Evolutionary conservation across 306 rosid species (phyloP).

Genomic region (Cucurbita maxima): DNA sequence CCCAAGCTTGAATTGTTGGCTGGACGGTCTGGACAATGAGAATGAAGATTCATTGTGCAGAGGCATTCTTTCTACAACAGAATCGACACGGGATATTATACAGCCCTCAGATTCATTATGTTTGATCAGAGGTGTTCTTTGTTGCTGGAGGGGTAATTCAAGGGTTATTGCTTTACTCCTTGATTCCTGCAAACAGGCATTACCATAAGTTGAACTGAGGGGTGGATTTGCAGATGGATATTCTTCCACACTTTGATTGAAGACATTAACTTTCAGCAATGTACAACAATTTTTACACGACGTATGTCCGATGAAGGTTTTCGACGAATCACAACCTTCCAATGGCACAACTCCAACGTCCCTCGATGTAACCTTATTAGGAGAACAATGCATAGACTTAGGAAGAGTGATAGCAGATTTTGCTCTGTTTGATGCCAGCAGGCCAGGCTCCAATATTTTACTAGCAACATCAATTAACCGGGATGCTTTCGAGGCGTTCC

Average conservation of each 20-base stretch:
- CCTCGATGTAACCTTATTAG: constrained; percentile 7
- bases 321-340: constrained; percentile 16
- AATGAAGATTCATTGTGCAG: constrained; percentile 23
- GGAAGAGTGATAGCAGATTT: constrained; percentile 37
- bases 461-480: constrained; percentile 79
- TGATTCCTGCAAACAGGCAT: constrained; percentile 18
- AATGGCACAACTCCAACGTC: constrained; percentile 10
- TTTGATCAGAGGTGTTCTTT: constrained; percentile 22
- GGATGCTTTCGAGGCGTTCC: constrained; percentile 41
- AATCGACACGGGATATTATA: constrained; percentile 12
- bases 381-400: constrained; percentile 22
- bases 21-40: constrained; percentile 14
- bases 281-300: constrained; percentile 62
- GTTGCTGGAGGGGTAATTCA: constrained; percentile 13
- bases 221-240: constrained; percentile 16
- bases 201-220: constrained; percentile 18
- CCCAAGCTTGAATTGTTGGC: constrained; percentile 19
- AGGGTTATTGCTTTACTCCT: constrained; percentile 22
- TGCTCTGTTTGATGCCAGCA: constrained; percentile 42
- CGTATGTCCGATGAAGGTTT: constrained; percentile 30
- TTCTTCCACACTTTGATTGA: constrained; percentile 21
- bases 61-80: constrained; percentile 20
- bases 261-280: constrained; percentile 30
- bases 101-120: constrained; percentile 18
- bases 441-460: constrained; percentile 73